phyloP scores from a whole-genome alignment of 495 filamentous ascomycete genomes.

The Annulohypoxylon moriforme region DNA sequence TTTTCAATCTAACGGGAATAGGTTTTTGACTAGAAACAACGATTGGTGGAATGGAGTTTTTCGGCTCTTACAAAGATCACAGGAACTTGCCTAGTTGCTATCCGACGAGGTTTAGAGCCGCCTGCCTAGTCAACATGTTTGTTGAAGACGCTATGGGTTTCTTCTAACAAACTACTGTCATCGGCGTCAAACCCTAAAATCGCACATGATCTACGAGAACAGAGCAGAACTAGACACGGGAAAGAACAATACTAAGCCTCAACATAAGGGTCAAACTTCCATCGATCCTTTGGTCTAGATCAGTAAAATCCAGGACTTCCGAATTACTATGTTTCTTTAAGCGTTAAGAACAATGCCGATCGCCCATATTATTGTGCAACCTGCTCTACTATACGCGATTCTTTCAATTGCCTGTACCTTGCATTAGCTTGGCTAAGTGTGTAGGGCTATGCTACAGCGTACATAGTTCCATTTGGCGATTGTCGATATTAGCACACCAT shows the following conservation, averaged over 20 bases:
- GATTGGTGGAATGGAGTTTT: background rate
- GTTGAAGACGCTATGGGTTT: background rate
- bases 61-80: background rate
- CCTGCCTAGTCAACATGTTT: background rate
- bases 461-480: constrained; percentile 26
- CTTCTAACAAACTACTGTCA: background rate
- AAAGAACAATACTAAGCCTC: background rate
- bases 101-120: background rate
- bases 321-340: constrained; percentile 9
- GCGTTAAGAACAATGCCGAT: constrained; percentile 25
- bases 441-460: constrained; percentile 24
- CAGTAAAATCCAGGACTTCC: background rate
- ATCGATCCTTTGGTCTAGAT: background rate
- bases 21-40: background rate
- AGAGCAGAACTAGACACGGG: background rate
- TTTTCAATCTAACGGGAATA: background rate
- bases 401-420: constrained; percentile 37
- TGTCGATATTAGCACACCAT: constrained; percentile 5
- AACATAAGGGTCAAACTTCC: background rate
- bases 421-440: constrained; percentile 37
- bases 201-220: background rate
- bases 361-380: constrained; percentile 11
- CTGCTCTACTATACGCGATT: constrained; percentile 10
- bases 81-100: background rate
- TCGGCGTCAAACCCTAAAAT: background rate